Evolutionary conservation across 805 yeast species (phyloP), one percentile per base, ranked within the genome.

Genomic region (Hanseniaspora lachancei): DNA sequence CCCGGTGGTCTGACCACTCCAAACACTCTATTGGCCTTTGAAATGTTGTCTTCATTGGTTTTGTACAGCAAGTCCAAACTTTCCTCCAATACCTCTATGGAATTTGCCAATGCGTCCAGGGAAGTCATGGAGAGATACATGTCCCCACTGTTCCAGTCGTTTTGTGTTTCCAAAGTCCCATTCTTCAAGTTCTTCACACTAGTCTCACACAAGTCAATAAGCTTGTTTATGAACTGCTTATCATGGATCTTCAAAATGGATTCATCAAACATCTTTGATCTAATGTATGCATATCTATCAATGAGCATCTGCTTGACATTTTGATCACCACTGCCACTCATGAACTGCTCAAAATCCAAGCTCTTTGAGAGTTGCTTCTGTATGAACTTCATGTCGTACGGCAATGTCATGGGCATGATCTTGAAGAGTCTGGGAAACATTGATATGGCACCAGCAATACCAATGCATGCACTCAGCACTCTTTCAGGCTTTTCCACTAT

Each of bases 401-500:
- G 56, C 8, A 38, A 42, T n/a, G 41, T 48, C 16, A 29, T 41
- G 9, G 56, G 50, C 6, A 53, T 35, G 21, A 53, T 39, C 21
- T 53, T 72, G 61, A 77, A 83, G 49, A 76, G 72, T 43, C 78
- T 78, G 0, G 89, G 89, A 58, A 73, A 77, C 78, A 80, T 76
- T 2, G 89, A 75, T 23, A 82, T 64, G 0, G 95, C 91, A 2
- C 89, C 82, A 0, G 88, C 77, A 24, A 86, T 76, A 0, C 95
- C 95, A 57, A 86, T 70, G n/a, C 87, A 80, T 9, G 82, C 73
- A 0, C 95, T 93, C 55, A 82, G 72, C 47, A 86, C 68, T 34
- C 95, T 72, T 66, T 86, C 89, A 1, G 95, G 95, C 47, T 91
- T 70, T 67, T 86, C 95, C 27, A 86, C 91, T 38, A 86, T 82